Evolutionary conservation across 2,329 filamentous ascomycete species (phyloP).

Genomic region (Myriosclerotinia curreyana): DNA sequence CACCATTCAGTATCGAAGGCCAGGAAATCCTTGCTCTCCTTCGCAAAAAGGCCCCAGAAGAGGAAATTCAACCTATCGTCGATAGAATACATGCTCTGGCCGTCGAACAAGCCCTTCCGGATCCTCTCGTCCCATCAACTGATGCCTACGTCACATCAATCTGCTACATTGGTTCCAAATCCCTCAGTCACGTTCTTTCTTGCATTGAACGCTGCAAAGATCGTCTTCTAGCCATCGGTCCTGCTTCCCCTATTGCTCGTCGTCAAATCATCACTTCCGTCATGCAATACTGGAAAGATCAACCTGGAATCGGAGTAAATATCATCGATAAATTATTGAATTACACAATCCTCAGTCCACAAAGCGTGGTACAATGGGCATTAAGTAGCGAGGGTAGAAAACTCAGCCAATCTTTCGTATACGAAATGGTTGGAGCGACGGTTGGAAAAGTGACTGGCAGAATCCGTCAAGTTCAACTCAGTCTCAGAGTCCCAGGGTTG

Average conservation of each 20-base stretch:
- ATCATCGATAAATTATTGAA: conserved; percentile 97
- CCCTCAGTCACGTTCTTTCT: conserved; percentile 89
- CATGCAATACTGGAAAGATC: conserved; percentile 88
- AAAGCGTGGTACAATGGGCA: conserved; percentile 86
- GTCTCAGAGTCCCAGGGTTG: conserved; percentile 56
- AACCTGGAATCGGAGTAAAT: conserved; percentile 85
- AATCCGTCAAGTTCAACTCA: conserved; percentile 72
- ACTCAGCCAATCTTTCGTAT: conserved; percentile 73
- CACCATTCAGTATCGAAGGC: conserved; percentile 81
- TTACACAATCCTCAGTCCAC: conserved; percentile 87
- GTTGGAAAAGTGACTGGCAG: conserved; percentile 86
- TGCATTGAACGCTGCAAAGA: conserved; percentile 95
- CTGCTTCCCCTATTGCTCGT: conserved; percentile 70
- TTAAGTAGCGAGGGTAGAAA: conserved; percentile 59
- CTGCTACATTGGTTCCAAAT: conserved; percentile 91
- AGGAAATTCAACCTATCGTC: conserved; percentile 80
- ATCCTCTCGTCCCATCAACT: conserved; percentile 80
- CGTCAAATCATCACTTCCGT: conserved; percentile 88
- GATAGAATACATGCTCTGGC: conserved; percentile 79
- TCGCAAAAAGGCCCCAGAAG: conserved; percentile 78
- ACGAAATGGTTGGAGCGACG: conserved; percentile 86
- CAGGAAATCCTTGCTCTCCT: conserved; percentile 76
- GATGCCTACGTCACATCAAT: conserved; percentile 94
- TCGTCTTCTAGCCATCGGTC: conserved; percentile 74
- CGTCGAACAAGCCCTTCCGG: conserved; percentile 60